Evolutionary conservation across 345 rosid species (phyloP).

Genomic region (Pistacia atlantica): DNA sequence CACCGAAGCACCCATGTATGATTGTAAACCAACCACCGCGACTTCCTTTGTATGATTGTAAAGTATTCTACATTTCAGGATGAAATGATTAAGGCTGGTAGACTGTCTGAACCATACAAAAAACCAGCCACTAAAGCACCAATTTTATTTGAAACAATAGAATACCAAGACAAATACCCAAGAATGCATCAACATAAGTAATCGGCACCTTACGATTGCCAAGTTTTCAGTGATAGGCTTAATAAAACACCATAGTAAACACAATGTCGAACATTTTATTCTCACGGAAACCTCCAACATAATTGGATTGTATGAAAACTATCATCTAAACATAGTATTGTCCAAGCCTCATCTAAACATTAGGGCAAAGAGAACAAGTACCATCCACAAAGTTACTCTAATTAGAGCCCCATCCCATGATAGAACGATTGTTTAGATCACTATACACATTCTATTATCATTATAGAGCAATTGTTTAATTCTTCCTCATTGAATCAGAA

Average conservation of each 20-base stretch:
- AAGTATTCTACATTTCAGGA: too few relatives aligned
- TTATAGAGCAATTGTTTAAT: not conserved
- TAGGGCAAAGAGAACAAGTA: not conserved
- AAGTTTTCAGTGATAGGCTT: not conserved
- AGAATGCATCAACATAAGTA: not conserved
- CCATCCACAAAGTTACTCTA: constrained; percentile 2
- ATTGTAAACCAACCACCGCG: too few relatives aligned
- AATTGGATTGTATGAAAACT: constrained; percentile 16
- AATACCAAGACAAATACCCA: too few relatives aligned
- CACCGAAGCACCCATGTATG: too few relatives aligned
- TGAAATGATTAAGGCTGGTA: too few relatives aligned
- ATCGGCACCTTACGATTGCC: constrained; percentile 1
- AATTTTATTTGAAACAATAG: too few relatives aligned
- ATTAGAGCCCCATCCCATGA: not conserved
- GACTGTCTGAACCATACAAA: too few relatives aligned
- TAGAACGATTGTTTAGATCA: not conserved
- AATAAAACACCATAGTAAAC: constrained; percentile 40
- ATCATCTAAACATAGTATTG: not conserved
- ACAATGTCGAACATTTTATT: constrained; percentile 33
- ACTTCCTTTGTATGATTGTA: too few relatives aligned
- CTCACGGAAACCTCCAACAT: constrained; percentile 16
- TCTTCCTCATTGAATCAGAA: not conserved
- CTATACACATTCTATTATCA: not conserved
- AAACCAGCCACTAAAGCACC: too few relatives aligned
- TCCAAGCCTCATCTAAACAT: not conserved